Evolutionary conservation across 768 basidiomycete species (phyloP).

Genomic region (Boletus tomentosulus): DNA sequence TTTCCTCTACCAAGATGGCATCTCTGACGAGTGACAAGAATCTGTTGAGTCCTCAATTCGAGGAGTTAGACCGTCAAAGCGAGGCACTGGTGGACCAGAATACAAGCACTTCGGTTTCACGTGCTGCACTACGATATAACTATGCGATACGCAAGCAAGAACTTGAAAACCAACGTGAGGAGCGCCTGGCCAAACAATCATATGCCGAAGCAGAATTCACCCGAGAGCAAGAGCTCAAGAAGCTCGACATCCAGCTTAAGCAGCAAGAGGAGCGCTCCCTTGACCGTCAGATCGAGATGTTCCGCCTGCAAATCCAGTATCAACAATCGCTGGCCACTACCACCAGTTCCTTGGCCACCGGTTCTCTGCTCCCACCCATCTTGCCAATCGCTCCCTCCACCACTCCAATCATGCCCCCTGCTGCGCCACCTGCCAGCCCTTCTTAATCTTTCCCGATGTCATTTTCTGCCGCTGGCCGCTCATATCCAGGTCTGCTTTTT

Average conservation of each 20-base stretch:
- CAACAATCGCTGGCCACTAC: not conserved
- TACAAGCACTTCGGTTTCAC: not conserved
- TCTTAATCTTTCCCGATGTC: no score
- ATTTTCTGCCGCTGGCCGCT: no score
- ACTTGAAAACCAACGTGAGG: not conserved
- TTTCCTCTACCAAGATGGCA: not conserved
- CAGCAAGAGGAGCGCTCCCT: not conserved
- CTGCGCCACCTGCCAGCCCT: no score
- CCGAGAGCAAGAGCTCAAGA: not conserved
- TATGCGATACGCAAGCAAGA: not conserved
- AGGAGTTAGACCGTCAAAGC: not conserved
- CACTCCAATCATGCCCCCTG: no score
- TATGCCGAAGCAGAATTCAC: not conserved
- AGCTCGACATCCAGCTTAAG: not conserved
- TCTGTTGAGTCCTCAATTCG: not conserved
- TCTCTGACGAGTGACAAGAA: not conserved
- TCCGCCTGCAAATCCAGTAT: not conserved
- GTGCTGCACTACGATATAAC: not conserved
- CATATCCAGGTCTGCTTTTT: no score
- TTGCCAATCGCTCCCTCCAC: no score
- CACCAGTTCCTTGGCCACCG: no score
- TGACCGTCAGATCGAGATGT: not conserved
- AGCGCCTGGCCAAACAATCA: not conserved
- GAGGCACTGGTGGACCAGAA: not conserved
- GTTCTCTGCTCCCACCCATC: no score